Base-by-base conservation (phyloP, 805 yeast genomes). In the Yarrowia alimentaria region DNA sequence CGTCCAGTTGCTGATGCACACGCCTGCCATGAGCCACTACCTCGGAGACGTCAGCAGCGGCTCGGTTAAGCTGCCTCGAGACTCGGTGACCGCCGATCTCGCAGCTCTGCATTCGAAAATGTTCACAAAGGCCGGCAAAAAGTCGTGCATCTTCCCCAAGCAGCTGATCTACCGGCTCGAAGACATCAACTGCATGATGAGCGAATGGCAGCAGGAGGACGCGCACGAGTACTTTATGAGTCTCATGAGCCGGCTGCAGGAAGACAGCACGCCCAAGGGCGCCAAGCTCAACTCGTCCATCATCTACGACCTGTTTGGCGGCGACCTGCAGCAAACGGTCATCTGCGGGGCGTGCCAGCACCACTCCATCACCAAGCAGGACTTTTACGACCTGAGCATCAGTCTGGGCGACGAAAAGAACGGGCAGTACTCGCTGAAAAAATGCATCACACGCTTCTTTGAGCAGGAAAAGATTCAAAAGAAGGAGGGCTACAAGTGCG, bases 201-300 rank as follows among this genome's bases (percentile, higher is more conserved):
- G 89, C 35, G 93, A 83, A 64, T 90, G 96, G 96, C 90, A 88
- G 67, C 99, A 93, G 66, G 98, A 93, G 67, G 99, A 93, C 67
- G 85, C 96, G 0, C 99, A 93, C 67, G 99, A 93, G 68, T 93
- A 90, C 68, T 87, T 84, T 65, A 90, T 90, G 97, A 86, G 95
- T 10, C 71, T 90, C 55, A 76, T 90, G 75, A 79, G 91, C 6
- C 70, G 96, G 48, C 68, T 90, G 48, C 98, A 90, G 67, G 97
- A 90, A 63, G 97, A 90, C 63, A 77, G 87, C 10, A 88, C 93
- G 1, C 98, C 98, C 28, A 83, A 78, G 62, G 96, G 96, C n/a
- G 75, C 71, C 38, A 90, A 90, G 63, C 71, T 90, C 61, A 85
- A 84, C 57, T 75, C 82, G 57, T 83, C 94, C 52, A 81, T 91